These are phyloP conservation scores for Neocucurbitaria cava DNA, from an alignment of 2,329 filamentous ascomycete genomes.

Conservation along the genomic window DNA sequence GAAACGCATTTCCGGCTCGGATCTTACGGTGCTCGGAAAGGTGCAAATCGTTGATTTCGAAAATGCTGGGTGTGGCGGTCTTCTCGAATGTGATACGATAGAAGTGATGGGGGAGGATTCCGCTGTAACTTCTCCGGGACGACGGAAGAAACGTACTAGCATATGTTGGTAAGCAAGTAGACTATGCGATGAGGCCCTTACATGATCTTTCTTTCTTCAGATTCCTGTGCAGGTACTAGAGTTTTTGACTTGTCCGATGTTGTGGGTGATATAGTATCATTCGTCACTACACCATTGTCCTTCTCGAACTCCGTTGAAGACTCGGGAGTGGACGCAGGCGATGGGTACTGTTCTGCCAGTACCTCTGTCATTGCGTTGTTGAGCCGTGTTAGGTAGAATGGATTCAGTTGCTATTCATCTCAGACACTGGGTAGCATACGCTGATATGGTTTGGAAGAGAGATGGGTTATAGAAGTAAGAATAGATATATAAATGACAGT, in stretches of 20 bases:
- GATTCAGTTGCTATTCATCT: too few species aligned
- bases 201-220: too few species aligned
- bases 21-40: constrained; percentile 11
- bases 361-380: not conserved
- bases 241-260: not conserved
- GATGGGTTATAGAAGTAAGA: too few species aligned
- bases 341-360: not conserved
- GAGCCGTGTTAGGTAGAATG: too few species aligned
- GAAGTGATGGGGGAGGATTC: constrained; percentile 12
- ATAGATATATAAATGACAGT: too few species aligned
- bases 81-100: constrained; percentile 16
- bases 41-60: constrained; percentile 16
- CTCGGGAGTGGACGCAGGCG: not conserved
- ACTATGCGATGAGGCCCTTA: too few species aligned
- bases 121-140: not conserved
- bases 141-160: too few species aligned
- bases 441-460: too few species aligned
- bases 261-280: not conserved
- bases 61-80: constrained; percentile 17
- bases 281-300: not conserved
- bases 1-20: constrained; percentile 15
- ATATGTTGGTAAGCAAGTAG: too few species aligned
- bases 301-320: not conserved
- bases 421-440: not conserved
- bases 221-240: too few species aligned